Base-by-base conservation (phyloP, 129 eudicot genomes). In the Flaveria bidentis region DNA sequence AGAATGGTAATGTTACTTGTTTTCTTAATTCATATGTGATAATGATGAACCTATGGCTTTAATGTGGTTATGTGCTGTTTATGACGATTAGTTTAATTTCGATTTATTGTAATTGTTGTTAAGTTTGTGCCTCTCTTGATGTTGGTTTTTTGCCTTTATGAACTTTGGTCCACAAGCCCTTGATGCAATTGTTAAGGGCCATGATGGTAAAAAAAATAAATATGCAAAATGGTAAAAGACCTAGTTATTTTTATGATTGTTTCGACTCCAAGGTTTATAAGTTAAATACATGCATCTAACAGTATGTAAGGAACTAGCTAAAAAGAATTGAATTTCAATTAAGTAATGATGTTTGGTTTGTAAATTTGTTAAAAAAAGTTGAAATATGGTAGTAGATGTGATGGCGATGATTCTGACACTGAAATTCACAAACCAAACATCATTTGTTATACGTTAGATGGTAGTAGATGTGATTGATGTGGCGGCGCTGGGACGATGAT, bases 31-130 rank as follows among this genome's bases (percentile, higher is more conserved):
- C 12, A 8, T 52, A 64, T 79, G 39, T n/a, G 30, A 25, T 17
- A 26, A 51, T 18, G 57, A 78, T 69, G 76, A 71, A 78, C 69
- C 53, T 64, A 25, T 76, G 74, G 52, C n/a, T 68, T 53, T 52
- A 41, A 74, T 77, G 81, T 77, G 75, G 58, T 62, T 62, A 42
- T 79, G 20, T 72, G 47, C 11, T 79, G 67, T 72, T 78, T 69
- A 70, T 69, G 82, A 78, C 23, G 2, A 69, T 9, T 70, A 71
- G 41, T 78, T 78, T 28, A 8, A 22, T 45, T 12, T 74, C 20
- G n/a, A 60, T 9, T 50, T 47, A 51, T 64, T 47, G 62, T 51
- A 50, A 50, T 76, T 5, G 30, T 65, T 39, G 53, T 18, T 78
- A 67, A 1, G 47, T 78, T 60, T 71, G 15, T 71, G 77, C 53